phyloP scores from a whole-genome alignment of 2,329 filamentous ascomycete species.

The Aureobasidium sp. region DNA sequence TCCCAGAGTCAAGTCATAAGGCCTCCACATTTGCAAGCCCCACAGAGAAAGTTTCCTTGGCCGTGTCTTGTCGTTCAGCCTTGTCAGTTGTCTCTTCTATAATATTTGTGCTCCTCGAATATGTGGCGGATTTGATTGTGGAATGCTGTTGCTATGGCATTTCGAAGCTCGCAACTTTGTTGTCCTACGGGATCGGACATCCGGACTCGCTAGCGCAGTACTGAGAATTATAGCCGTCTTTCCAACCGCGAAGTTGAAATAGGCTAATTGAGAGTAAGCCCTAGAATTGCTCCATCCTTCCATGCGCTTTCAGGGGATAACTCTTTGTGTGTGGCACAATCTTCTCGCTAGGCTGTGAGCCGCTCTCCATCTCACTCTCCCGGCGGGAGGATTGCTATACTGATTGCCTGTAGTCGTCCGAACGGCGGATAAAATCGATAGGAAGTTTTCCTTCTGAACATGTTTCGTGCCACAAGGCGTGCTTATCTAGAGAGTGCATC shows the following conservation, averaged over 20 bases:
- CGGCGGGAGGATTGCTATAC: not conserved
- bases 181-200: not conserved
- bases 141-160: not conserved
- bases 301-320: not conserved
- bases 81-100: not conserved
- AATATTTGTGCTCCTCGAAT: not conserved
- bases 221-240: not conserved
- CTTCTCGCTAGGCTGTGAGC: not conserved
- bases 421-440: not conserved
- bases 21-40: not conserved
- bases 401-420: not conserved
- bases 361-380: not conserved
- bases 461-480: not conserved
- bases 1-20: not conserved
- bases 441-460: not conserved
- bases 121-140: not conserved
- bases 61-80: not conserved
- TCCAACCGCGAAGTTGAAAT: not conserved
- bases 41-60: not conserved
- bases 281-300: not conserved
- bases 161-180: not conserved
- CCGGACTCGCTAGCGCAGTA: not conserved
- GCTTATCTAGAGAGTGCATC: not conserved
- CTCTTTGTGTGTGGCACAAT: not conserved
- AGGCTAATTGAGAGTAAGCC: constrained; percentile 1